Conservation (phyloP, 108 stramenopile species). For the Fragilaria crotonensis region DNA sequence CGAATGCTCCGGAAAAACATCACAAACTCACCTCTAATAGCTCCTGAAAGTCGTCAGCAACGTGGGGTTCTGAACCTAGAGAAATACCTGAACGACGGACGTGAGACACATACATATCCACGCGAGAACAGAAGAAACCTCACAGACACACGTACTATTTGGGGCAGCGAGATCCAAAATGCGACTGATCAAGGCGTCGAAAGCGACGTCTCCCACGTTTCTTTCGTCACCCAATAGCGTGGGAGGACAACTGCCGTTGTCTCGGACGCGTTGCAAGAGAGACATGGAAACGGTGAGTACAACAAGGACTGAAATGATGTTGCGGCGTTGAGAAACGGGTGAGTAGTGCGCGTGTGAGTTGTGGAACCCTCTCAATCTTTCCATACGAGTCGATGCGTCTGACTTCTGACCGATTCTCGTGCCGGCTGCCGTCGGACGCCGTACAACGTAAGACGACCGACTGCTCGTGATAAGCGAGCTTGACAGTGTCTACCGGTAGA, state of each 20-base stretch:
- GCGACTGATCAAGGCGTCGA: neutral
- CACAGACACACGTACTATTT: neutral
- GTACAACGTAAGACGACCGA: no score
- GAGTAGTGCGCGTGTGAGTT: no score
- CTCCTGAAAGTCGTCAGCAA: neutral
- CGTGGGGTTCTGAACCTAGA: neutral
- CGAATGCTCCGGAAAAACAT: no score
- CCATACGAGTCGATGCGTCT: no score
- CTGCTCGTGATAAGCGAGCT: no score
- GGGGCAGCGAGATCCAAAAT: neutral
- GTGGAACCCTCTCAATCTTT: no score
- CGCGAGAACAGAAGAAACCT: neutral
- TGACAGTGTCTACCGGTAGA: no score
- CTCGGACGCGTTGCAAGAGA: conserved; percentile 29
- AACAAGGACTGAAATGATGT: no score
- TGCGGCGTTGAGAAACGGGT: no score
- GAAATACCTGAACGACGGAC: neutral
- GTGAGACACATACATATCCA: no score
- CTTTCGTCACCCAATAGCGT: conserved; percentile 13
- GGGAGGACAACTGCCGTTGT: conserved; percentile 43
- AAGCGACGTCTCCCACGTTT: neutral
- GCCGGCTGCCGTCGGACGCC: no score
- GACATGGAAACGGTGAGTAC: conserved; percentile 4
- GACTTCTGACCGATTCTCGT: no score
- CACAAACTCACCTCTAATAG: neutral